Evolutionary conservation across 2,329 filamentous ascomycete genomes (phyloP).

Genomic region (Apiospora malaysiana): DNA sequence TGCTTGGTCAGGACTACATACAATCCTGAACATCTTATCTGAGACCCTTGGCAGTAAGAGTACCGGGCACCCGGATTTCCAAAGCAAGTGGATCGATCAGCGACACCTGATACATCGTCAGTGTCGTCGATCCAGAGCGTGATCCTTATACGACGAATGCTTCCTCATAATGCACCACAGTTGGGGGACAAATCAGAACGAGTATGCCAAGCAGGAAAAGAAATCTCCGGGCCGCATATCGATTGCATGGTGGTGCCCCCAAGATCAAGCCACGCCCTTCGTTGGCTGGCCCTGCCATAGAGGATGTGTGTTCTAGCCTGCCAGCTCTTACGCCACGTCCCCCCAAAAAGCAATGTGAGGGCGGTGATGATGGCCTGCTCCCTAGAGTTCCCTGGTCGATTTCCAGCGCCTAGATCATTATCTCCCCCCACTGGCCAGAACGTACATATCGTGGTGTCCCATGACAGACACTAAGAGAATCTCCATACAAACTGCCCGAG

Average conservation of each 20-base stretch:
- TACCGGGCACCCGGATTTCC: not conserved
- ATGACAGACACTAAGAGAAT: not conserved
- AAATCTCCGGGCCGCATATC: not conserved
- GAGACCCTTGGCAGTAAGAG: not conserved
- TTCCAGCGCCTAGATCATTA: not conserved
- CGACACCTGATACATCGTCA: not conserved
- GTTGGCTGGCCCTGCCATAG: not conserved
- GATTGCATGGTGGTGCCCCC: not conserved
- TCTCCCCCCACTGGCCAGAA: not conserved
- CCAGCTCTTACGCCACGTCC: not conserved
- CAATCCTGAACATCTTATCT: not conserved
- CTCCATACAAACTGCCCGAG: constrained; percentile 8
- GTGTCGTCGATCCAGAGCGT: not conserved
- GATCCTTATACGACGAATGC: not conserved
- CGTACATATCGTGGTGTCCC: not conserved
- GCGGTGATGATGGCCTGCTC: not conserved
- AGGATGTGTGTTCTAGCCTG: not conserved
- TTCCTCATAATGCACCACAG: not conserved
- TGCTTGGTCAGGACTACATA: not conserved
- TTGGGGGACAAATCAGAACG: not conserved
- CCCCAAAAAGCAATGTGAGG: not conserved
- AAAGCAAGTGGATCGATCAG: not conserved
- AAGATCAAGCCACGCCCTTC: not conserved
- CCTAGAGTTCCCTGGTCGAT: not conserved
- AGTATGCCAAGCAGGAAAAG: not conserved